Conservation (phyloP, 148 eudicot genomes). For the Camellia sinensis region DNA sequence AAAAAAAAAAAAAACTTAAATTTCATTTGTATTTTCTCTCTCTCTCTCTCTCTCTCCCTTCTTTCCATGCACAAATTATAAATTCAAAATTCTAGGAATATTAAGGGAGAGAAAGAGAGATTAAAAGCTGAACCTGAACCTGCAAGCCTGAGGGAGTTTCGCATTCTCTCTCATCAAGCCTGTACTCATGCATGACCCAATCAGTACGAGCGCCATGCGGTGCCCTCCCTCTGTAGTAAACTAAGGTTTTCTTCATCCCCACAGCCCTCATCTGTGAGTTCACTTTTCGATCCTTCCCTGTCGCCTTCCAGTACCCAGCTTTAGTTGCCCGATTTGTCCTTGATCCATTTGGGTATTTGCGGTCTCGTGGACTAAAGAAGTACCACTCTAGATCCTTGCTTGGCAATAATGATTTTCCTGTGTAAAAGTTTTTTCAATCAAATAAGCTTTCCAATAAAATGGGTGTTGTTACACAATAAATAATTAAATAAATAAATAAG, state of each 20-base stretch:
- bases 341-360: slow-evolving; percentile 86
- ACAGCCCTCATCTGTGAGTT: slow-evolving; percentile 64
- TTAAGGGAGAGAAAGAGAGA: neutral
- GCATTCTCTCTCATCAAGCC: slow-evolving; percentile 85
- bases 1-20: too few relatives aligned
- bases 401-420: slow-evolving; percentile 80
- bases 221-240: slow-evolving; percentile 85
- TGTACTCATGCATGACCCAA: slow-evolving; percentile 97
- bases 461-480: too few relatives aligned
- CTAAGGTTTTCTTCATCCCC: slow-evolving; percentile 91
- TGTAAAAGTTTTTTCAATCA: too few relatives aligned
- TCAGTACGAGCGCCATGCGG: slow-evolving; percentile 76
- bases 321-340: slow-evolving; percentile 89
- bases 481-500: too few relatives aligned
- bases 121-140: slow-evolving; percentile 54
- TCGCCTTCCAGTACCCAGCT: slow-evolving; percentile 92
- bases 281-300: slow-evolving; percentile 81
- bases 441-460: too few relatives aligned
- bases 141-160: slow-evolving; percentile 59
- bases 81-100: too few relatives aligned
- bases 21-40: too few relatives aligned
- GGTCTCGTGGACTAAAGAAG: slow-evolving; percentile 82
- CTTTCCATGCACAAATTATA: too few relatives aligned
- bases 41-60: too few relatives aligned
- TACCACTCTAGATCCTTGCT: slow-evolving; percentile 93